Evolutionary conservation across 805 yeast species (phyloP), one percentile per base, ranked within the genome.

Genomic region (Zygotorulaspora chibaensis): DNA sequence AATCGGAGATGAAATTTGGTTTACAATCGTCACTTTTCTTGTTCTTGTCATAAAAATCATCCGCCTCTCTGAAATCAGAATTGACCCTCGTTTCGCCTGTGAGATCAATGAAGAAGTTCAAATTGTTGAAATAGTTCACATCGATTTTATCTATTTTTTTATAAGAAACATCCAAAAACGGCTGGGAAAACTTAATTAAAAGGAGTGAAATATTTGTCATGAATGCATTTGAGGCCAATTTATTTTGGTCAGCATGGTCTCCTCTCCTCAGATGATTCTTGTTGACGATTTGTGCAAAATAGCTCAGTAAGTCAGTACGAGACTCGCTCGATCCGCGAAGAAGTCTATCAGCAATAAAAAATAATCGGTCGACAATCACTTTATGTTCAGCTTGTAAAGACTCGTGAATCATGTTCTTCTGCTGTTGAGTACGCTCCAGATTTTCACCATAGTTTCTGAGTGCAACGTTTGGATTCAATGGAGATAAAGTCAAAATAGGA

Each of bases 191-290:
- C 56, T 77, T 79, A 48, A 84, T 74, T 49, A 89, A 67, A 1
- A 90, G 70, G 49, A 80, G 61, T 0, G 89, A 72, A 13, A 88
- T 73, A 65, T 91, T 91, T 43, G 82, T 71, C 85, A 89, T 84
- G 50, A 93, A 76, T 1, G 88, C 88, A 68, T 91, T 88, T 7
- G 87, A 73, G 1, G 95, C 81, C 41, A 86, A 69, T 46, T 79
- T 76, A 12, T 72, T 70, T 10, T 79, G 76, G 55, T 84, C 81
- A 2, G 90, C 84, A 62, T 87, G 95, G 52, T 84, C 81, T 42
- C 96, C 96, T 56, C 87, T 77, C 67, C 98, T 80, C 54, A 87
- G 75, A 65, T 89, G 97, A 61, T 90, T 89, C 41, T 77, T 74
- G 57, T 91, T 87, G n/a, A 87, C 76, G 34, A 88, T 73, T 23